phyloP scores from a whole-genome alignment of 1,139 yeast species.

The Yamadazyma siamensis region DNA sequence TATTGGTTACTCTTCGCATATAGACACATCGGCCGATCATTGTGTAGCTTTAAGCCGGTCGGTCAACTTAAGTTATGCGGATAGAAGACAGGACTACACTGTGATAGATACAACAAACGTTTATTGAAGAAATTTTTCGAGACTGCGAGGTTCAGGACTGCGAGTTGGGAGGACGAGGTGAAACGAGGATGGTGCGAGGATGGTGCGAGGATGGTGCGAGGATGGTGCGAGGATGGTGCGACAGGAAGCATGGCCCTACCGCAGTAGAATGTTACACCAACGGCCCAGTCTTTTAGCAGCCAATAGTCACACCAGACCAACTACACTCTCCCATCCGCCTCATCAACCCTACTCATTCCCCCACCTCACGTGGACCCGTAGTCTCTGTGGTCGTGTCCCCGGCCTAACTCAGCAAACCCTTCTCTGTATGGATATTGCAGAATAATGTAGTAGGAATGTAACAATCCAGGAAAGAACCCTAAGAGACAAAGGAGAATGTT shows the following conservation, averaged over 20 bases:
- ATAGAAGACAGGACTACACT: constrained; percentile 1
- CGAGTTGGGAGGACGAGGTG: not conserved
- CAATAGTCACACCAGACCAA: too few relatives aligned
- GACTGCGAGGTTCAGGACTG: too few relatives aligned
- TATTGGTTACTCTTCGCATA: constrained; percentile 53
- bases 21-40: constrained; percentile 52
- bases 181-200: too few relatives aligned
- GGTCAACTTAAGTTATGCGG: constrained; percentile 49
- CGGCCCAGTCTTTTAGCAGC: too few relatives aligned
- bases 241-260: too few relatives aligned
- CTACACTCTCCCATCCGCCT: too few relatives aligned
- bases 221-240: too few relatives aligned
- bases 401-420: constrained; percentile 23
- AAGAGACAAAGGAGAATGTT: constrained; percentile 72
- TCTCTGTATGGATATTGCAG: constrained; percentile 51
- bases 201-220: too few relatives aligned
- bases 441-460: constrained; percentile 63
- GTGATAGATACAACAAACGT: too few relatives aligned
- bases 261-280: too few relatives aligned
- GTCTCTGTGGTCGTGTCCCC: constrained; percentile 28
- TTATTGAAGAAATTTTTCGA: not conserved
- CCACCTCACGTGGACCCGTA: too few relatives aligned
- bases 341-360: too few relatives aligned
- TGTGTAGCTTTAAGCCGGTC: constrained; percentile 22
- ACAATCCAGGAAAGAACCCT: constrained; percentile 79